Conservation (phyloP, 2,329 filamentous ascomycete genomes). For the Aspergillus nomiae region DNA sequence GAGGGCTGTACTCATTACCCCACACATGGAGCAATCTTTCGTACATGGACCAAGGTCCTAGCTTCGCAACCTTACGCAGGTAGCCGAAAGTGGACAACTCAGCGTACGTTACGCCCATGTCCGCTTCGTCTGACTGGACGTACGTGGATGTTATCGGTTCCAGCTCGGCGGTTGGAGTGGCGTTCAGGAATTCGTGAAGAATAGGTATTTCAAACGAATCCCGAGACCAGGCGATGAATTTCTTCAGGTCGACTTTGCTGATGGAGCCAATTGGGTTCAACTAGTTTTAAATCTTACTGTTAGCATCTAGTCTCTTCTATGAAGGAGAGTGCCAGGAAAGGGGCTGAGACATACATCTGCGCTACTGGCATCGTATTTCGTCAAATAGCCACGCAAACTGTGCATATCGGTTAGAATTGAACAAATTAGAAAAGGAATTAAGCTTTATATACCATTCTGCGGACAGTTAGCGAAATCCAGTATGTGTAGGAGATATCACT, state of each 20-base stretch:
- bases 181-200: constrained; percentile 66
- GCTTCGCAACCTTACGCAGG: constrained; percentile 57
- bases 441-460: constrained; percentile 30
- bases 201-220: constrained; percentile 64
- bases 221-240: constrained; percentile 68
- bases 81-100: constrained; percentile 57
- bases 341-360: constrained; percentile 52
- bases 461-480: constrained; percentile 9
- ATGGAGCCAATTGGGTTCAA: constrained; percentile 50
- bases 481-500: not conserved
- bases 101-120: constrained; percentile 58
- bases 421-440: not conserved
- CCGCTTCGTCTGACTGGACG: constrained; percentile 59
- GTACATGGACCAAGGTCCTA: constrained; percentile 59
- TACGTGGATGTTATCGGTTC: constrained; percentile 68
- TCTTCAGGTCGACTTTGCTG: constrained; percentile 69
- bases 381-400: constrained; percentile 57
- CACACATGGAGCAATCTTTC: constrained; percentile 55
- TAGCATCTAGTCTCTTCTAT: not conserved
- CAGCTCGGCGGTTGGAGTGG: constrained; percentile 63
- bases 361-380: constrained; percentile 67
- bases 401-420: constrained; percentile 36
- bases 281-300: constrained; percentile 16
- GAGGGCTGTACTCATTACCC: constrained; percentile 42
- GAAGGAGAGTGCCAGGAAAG: no score